Evolutionary conservation across 305 asterid genomes (phyloP), one percentile per base, ranked within the genome.

Genomic region (Fraxinus latifolia): DNA sequence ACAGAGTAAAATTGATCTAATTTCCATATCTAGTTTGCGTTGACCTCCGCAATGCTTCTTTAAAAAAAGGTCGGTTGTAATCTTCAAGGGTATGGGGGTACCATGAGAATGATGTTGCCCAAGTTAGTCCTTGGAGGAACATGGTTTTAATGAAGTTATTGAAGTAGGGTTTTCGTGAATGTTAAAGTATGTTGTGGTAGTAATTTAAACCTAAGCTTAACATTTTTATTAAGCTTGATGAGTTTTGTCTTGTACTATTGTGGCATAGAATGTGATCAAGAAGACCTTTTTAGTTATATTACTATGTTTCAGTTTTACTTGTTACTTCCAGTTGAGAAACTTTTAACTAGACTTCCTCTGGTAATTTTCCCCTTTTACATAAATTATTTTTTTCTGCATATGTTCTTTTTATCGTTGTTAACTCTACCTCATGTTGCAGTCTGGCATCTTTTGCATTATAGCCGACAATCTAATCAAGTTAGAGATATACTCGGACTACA

Each of bases 401-500:
- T 73, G 79, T 83, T 34, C 72, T 60, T 68, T 62, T 78, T 2
- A 31, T 31, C 80, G 71, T 77, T 50, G 80, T 31, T 31, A 2
- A 70, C 9, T 4, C 39, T 31, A 4, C 75, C 75, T 31, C 32
- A 11, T 33, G 76, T 37, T 82, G 83, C 95, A 95, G 97, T 86
- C 94, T 33, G 99, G 98, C 37, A 83, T 89, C 88, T 87, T 93
- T 83, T 95, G 99, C 86, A 82, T 91, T 33, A 81, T 95, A 74
- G 99, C 92, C 0, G 99, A 95, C 79, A 79, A 60, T 78, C 82
- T 95, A 79, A 89, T 95, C 85, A 91, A 87, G 84, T 79, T 91
- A 60, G 99, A 89, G 88, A 77, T 95, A 84, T 95, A 95, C 90
- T 84, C 98, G 4, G 95, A 92, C 88, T 95, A 85, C 72, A 75